A percentile compares a stretch with the other conserved stretches of the same genome.
phyloP scores from a whole-genome alignment of 768 basidiomycete genomes.

The Leucosporidium scottii region DNA sequence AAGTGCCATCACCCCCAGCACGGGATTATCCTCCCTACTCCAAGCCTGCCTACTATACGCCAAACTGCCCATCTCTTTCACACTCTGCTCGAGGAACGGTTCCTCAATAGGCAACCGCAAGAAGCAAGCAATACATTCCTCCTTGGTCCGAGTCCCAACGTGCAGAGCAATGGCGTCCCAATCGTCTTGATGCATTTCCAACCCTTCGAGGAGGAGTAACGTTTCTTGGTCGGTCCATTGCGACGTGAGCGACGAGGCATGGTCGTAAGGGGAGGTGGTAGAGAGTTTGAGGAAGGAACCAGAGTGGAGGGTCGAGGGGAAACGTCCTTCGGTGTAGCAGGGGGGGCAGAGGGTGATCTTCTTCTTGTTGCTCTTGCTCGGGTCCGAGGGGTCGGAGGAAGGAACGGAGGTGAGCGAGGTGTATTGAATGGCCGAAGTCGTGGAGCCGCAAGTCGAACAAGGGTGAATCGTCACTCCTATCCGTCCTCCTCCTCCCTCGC shows the following conservation, averaged over 20 bases:
- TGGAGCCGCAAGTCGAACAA: constrained; percentile 92
- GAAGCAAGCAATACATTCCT: constrained; percentile 94
- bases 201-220: constrained; percentile 79
- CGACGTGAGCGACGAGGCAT: constrained; percentile 46
- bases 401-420: constrained; percentile 55
- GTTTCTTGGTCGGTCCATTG: constrained; percentile 88
- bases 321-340: constrained; percentile 93
- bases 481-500: constrained; percentile 58
- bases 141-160: constrained; percentile 80
- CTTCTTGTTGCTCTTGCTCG: constrained; percentile 45
- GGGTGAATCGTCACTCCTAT: constrained; percentile 51
- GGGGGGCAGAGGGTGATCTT: constrained; percentile 83
- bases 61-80: constrained; percentile 67
- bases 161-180: constrained; percentile 90
- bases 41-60: constrained; percentile 77
- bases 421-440: constrained; percentile 69
- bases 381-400: too few relatives aligned
- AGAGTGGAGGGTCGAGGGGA: constrained; percentile 90
- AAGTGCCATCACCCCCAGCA: constrained; percentile 98
- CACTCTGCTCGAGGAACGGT: constrained; percentile 65
- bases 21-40: constrained; percentile 90
- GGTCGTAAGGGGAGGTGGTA: constrained; percentile 15
- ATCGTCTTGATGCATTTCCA: constrained; percentile 98
- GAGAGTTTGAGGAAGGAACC: constrained; percentile 74
- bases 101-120: constrained; percentile 95